Conservation (phyloP, 2,329 filamentous ascomycete genomes). For the Aureobasidium sp. region DNA sequence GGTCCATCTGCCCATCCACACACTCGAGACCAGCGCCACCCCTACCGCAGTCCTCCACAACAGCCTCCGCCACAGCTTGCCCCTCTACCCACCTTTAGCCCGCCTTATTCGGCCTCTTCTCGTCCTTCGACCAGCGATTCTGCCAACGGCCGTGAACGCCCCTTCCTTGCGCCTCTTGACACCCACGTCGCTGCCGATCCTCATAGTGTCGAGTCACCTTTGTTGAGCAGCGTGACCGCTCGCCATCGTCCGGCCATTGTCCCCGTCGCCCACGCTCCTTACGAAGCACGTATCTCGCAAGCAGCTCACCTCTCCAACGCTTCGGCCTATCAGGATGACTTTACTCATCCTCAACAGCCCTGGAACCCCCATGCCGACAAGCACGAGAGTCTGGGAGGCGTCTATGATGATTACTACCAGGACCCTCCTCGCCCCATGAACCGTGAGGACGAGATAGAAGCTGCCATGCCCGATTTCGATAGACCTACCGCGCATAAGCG, state of each 20-base stretch:
- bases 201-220: background rate
- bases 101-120: background rate
- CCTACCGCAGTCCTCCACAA: background rate
- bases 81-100: background rate
- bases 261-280: background rate
- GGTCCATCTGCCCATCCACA: background rate
- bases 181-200: background rate
- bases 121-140: conserved; percentile 11
- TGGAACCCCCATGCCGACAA: conserved; percentile 17
- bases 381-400: conserved; percentile 41
- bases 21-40: background rate
- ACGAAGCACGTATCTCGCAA: conserved; percentile 11
- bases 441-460: conserved; percentile 40
- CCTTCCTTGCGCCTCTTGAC: conserved; percentile 2
- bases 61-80: background rate
- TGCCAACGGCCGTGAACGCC: background rate
- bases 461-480: conserved; percentile 60
- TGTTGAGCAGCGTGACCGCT: background rate
- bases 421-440: conserved; percentile 25
- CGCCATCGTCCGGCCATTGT: conserved; percentile 8
- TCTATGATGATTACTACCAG: conserved; percentile 45
- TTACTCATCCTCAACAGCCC: conserved; percentile 2
- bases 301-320: conserved; percentile 7
- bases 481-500: conserved; percentile 22
- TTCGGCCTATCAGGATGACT: conserved; percentile 9